Conservation (phyloP, 2,329 filamentous ascomycete genomes). For the Clarireedia hainanense region DNA sequence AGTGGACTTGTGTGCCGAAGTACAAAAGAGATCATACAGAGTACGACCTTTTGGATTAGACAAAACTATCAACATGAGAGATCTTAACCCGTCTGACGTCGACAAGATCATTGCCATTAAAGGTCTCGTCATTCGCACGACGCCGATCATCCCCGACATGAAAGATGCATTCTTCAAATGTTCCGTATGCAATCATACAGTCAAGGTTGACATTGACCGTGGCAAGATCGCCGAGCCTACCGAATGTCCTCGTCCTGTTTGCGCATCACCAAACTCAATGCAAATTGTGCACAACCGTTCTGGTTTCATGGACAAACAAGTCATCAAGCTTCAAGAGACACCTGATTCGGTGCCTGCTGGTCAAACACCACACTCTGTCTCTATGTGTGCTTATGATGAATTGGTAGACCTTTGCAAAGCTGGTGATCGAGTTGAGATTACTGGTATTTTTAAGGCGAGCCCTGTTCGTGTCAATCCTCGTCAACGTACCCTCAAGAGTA, state of each 20-base stretch:
- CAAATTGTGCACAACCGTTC: slow-evolving; percentile 96
- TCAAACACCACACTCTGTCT: slow-evolving; percentile 95
- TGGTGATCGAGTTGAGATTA: slow-evolving; percentile 91
- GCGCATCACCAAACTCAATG: slow-evolving; percentile 88
- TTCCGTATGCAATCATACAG: slow-evolving; percentile 83
- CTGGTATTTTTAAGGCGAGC: slow-evolving; percentile 92
- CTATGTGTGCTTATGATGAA: slow-evolving; percentile 92
- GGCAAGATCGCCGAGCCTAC: slow-evolving; percentile 95
- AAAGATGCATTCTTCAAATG: slow-evolving; percentile 98
- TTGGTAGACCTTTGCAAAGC: slow-evolving; percentile 97
- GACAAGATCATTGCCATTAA: slow-evolving; percentile 94
- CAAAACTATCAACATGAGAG: slow-evolving; percentile 79
- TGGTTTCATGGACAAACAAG: slow-evolving; percentile 91
- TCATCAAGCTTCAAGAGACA: slow-evolving; percentile 97
- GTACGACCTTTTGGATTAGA: slow-evolving; percentile 87
- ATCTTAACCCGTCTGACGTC: slow-evolving; percentile 92
- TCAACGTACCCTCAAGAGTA: slow-evolving; percentile 83
- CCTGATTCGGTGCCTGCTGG: slow-evolving; percentile 91
- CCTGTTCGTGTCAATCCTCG: slow-evolving; percentile 90
- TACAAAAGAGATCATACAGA: slow-evolving; percentile 72
- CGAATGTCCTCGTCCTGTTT: slow-evolving; percentile 74
- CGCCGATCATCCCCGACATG: slow-evolving; percentile 97
- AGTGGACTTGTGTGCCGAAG: slow-evolving; percentile 67
- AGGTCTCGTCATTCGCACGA: slow-evolving; percentile 90
- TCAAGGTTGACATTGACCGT: slow-evolving; percentile 85